phyloP scores from a whole-genome alignment of 306 rosid species.

The Begonia peltatifolia region DNA sequence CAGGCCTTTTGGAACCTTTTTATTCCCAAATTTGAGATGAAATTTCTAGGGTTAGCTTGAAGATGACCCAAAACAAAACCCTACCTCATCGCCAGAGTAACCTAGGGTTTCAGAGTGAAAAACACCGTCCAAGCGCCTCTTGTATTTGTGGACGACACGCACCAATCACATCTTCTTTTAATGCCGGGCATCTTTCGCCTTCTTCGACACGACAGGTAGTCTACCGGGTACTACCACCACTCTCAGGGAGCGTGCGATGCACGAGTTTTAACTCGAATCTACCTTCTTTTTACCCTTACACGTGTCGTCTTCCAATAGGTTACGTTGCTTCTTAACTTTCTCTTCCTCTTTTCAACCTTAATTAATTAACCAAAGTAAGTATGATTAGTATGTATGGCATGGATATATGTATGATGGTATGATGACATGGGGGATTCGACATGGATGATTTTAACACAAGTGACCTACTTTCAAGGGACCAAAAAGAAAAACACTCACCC shows the following conservation, averaged over 20 bases:
- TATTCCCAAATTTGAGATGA: too few relatives aligned
- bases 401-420: not conserved
- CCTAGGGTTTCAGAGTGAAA: not conserved
- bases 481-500: conserved; percentile 5
- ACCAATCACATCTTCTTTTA: conserved; percentile 27
- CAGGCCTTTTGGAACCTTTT: too few relatives aligned
- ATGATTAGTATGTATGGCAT: conserved; percentile 7
- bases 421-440: conserved; percentile 8
- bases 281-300: not conserved
- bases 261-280: conserved; percentile 26
- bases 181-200: conserved; percentile 60
- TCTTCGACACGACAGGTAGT: conserved; percentile 53
- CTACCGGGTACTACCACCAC: conserved; percentile 10
- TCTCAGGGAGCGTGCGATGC: conserved; percentile 21
- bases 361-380: not conserved
- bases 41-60: too few relatives aligned
- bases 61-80: too few relatives aligned
- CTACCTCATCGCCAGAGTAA: not conserved
- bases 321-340: conserved; percentile 19
- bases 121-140: not conserved
- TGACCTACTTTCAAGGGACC: conserved; percentile 2
- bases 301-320: conserved; percentile 41
- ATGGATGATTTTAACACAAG: conserved; percentile 7
- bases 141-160: conserved; percentile 17
- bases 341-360: not conserved